Evolutionary conservation across 2,329 filamentous ascomycete species (phyloP), one percentile per base, ranked within the genome.

Genomic region (Pezizomycotina sp.): DNA sequence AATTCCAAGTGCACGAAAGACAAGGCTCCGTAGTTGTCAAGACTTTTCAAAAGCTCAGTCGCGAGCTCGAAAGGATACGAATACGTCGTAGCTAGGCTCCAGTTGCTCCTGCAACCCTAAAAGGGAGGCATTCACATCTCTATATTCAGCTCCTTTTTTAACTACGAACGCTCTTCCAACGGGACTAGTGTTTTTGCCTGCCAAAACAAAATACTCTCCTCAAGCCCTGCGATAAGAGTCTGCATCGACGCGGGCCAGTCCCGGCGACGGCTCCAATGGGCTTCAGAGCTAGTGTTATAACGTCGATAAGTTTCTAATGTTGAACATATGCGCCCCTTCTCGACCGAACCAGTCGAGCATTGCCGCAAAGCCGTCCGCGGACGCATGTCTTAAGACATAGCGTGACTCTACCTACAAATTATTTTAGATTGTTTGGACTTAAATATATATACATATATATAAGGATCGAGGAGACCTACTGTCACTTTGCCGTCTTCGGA

Each of bases 1-100:
- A 77, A 61, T 54, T 93, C 82, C 4, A 93, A 63, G 48, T 81
- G 77, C 12, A 37, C 33, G n/a, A 47, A 47, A n/a, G 47, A 46
- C 9, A 38, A 32, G 6, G 45, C 36, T 13, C 40, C 40, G 1
- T 18, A 15, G 13, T 13, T 13, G 3, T n/a, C 26, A 3, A 38
- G 18, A 7, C 40, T 38, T 5, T 24, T 34, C 10, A 45, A 42
- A n/a, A 50, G 34, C 1, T 36, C 30, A 9, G 33, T 3, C 12
- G 50, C 38, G 13, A 52, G 47, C 14, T 40, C 31, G n/a, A 43
- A 48, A 6, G 51, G 41, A 3, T 37, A 40, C 44, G 27, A 49
- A 52, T 18, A 45, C 47, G 5, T 43, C 35, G 3, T 50, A 26
- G 3, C 39, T 23, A 0, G 35, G 32, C 12, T 49, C 48, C 4